These are phyloP conservation scores for Argentina anserina DNA, from an alignment of 306 rosid genomes.

Conservation along the genomic window DNA sequence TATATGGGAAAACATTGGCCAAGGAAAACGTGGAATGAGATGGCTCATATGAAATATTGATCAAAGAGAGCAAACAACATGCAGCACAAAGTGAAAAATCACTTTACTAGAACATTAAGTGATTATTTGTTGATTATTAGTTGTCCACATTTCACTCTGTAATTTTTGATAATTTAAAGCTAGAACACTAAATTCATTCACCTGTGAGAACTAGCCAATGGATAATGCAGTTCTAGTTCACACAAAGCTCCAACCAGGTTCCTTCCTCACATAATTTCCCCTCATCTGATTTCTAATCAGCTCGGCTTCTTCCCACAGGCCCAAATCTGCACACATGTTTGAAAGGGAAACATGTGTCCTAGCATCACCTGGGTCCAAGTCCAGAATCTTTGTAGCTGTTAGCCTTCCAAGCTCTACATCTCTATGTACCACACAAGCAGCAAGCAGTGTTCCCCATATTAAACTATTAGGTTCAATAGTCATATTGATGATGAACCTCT, in stretches of 20 bases:
- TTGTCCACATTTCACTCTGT: not conserved
- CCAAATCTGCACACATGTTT: slow-evolving; percentile 70
- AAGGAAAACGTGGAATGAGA: too few relatives aligned
- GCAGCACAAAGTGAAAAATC: too few relatives aligned
- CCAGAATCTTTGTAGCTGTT: slow-evolving; percentile 56
- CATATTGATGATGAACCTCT: slow-evolving; percentile 51
- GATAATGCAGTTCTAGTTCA: slow-evolving; percentile 7
- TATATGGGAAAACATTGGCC: too few relatives aligned
- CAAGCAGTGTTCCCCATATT: slow-evolving; percentile 73
- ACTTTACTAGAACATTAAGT: too few relatives aligned
- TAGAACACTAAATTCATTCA: not conserved
- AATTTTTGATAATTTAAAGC: not conserved
- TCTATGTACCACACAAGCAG: slow-evolving; percentile 71
- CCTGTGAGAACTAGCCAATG: slow-evolving; percentile 7
- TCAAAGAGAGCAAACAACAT: not conserved
- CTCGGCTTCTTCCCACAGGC: slow-evolving; percentile 65
- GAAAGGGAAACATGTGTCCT: slow-evolving; percentile 61
- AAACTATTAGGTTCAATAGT: slow-evolving; percentile 54
- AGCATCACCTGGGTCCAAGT: slow-evolving; percentile 53
- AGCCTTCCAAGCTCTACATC: slow-evolving; percentile 65
- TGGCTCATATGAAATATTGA: too few relatives aligned
- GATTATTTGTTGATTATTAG: not conserved
- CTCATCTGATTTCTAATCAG: slow-evolving; percentile 55
- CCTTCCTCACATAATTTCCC: slow-evolving; percentile 50
- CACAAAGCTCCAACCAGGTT: slow-evolving; percentile 67